Evolutionary conservation across 331 rosid genomes (phyloP).

Genomic region (Cydonia oblonga): DNA sequence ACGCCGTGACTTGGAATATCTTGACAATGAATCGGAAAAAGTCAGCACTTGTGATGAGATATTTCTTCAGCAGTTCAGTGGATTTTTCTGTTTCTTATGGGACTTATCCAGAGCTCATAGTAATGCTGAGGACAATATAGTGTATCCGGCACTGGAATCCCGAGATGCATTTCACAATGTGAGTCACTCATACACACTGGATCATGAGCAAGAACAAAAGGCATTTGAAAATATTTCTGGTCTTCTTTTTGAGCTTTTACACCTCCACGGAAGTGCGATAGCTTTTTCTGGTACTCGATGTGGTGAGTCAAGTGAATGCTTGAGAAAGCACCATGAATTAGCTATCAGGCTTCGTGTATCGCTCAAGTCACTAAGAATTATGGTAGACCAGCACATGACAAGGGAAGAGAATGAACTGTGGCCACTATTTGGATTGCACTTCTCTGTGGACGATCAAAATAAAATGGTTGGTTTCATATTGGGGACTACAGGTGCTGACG

Average conservation of each 20-base stretch:
- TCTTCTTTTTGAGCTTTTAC: slow-evolving; percentile 73
- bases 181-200: slow-evolving; percentile 73
- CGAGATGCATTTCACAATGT: slow-evolving; percentile 75
- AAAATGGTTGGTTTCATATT: slow-evolving; percentile 81
- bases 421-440: slow-evolving; percentile 89
- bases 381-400: slow-evolving; percentile 79
- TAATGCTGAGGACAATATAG: slow-evolving; percentile 85
- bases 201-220: slow-evolving; percentile 79
- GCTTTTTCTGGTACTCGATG: slow-evolving; percentile 21
- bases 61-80: slow-evolving; percentile 61
- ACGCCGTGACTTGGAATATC: slow-evolving; percentile 80
- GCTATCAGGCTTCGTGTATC: slow-evolving; percentile 83
- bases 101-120: slow-evolving; percentile 91
- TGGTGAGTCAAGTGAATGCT: slow-evolving; percentile 15
- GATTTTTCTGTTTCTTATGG: slow-evolving; percentile 83
- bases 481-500: slow-evolving; percentile 98
- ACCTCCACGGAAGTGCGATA: slow-evolving; percentile 33
- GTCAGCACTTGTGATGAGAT: slow-evolving; percentile 72
- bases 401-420: slow-evolving; percentile 92
- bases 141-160: slow-evolving; percentile 91
- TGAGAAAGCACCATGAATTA: slow-evolving; percentile 56
- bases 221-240: slow-evolving; percentile 72
- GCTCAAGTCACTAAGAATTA: slow-evolving; percentile 76
- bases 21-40: slow-evolving; percentile 82
- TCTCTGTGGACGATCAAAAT: slow-evolving; percentile 91